A percentile compares a stretch with the other conserved stretches of the same genome.
Conservation (phyloP, 2,329 filamentous ascomycete species). For the Pyricularia sp. region DNA sequence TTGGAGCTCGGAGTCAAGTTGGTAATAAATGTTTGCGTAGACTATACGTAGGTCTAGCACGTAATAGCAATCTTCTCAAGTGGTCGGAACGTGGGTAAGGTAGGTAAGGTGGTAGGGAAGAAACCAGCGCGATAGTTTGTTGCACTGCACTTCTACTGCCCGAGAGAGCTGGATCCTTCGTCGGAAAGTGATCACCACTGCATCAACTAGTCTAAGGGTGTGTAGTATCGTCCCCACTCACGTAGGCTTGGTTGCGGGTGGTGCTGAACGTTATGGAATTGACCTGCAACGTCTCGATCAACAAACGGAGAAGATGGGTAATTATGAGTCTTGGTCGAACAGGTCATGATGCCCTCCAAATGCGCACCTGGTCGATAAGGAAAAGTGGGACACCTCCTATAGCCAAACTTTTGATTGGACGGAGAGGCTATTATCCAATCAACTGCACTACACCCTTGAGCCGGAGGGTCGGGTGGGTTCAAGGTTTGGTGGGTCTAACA, state of each 20-base stretch:
- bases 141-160: neutral
- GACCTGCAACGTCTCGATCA: neutral
- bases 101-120: neutral
- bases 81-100: neutral
- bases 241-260: neutral
- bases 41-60: neutral
- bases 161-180: neutral
- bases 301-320: neutral
- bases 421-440: neutral
- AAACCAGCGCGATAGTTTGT: neutral
- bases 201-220: neutral
- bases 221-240: neutral
- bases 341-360: slow-evolving; percentile 1
- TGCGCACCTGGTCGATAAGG: neutral
- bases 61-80: neutral
- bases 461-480: neutral
- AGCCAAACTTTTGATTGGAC: neutral
- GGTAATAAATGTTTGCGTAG: neutral
- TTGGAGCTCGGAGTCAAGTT: neutral
- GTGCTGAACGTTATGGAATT: neutral
- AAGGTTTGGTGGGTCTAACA: neutral
- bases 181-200: neutral
- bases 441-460: neutral
- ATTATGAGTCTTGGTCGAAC: neutral
- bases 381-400: neutral